These are phyloP conservation scores for Monosporozyma yasuniensis DNA, from an alignment of 805 yeast genomes.

Conservation along the genomic window DNA sequence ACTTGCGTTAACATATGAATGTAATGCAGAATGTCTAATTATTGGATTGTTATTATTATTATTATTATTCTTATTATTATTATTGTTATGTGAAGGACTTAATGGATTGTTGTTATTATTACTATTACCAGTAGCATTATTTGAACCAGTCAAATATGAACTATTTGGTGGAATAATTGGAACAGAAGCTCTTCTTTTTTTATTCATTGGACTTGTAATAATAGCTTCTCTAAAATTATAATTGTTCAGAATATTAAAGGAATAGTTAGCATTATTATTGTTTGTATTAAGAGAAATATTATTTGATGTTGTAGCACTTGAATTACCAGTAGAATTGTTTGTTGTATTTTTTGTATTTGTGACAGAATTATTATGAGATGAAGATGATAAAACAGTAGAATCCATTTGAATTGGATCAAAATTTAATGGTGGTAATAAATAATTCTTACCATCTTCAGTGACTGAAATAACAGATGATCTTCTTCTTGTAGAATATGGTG, in stretches of 20 bases:
- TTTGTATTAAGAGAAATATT: neutral
- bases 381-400: neutral
- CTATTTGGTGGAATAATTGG: neutral
- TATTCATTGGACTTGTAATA: neutral
- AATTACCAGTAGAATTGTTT: neutral
- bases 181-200: slow-evolving; percentile 1
- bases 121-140: neutral
- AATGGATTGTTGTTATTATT: neutral
- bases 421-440: slow-evolving; percentile 10
- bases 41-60: neutral
- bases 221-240: slow-evolving; percentile 1
- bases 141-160: slow-evolving; percentile 1
- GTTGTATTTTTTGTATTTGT: neutral
- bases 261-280: neutral
- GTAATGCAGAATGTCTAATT: neutral
- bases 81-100: neutral
- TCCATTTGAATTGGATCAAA: slow-evolving; percentile 7
- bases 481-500: slow-evolving; percentile 5
- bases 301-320: neutral
- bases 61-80: neutral
- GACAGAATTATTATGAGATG: neutral
- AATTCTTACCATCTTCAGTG: slow-evolving; percentile 10
- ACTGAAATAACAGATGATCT: slow-evolving; percentile 10
- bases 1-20: neutral
- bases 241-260: neutral